These are phyloP conservation scores for Effrenium voratum DNA, from an alignment of 73 alveolate species.

Conservation along the genomic window DNA sequence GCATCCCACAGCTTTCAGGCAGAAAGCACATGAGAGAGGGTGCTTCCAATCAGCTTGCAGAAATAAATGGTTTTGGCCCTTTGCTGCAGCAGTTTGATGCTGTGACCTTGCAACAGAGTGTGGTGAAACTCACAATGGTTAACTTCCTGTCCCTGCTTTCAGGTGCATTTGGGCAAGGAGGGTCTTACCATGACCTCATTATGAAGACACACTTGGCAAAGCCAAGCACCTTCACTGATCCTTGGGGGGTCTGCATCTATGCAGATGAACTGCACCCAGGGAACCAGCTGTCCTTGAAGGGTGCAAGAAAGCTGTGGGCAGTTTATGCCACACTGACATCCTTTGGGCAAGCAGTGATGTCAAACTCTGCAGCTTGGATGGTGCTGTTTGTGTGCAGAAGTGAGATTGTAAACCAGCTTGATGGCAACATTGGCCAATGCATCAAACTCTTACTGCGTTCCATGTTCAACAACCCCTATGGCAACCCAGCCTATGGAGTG, in stretches of 20 bases:
- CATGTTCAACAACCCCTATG: background rate
- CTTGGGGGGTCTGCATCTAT: background rate
- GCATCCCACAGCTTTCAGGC: background rate
- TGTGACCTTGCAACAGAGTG: too few relatives aligned
- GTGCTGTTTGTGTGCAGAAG: background rate
- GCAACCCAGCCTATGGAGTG: background rate
- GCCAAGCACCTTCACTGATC: background rate
- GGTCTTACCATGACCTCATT: background rate
- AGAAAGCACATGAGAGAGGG: background rate
- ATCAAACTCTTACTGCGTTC: background rate
- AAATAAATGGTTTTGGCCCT: background rate
- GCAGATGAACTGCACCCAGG: slow-evolving; percentile 14
- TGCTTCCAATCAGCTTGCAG: background rate
- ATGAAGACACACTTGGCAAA: background rate
- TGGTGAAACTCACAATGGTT: background rate
- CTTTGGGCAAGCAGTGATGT: background rate
- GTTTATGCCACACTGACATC: background rate
- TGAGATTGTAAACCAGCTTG: background rate
- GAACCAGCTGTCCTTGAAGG: background rate
- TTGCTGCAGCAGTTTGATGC: background rate
- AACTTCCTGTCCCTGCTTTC: background rate
- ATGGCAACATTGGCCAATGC: background rate
- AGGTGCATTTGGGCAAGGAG: background rate
- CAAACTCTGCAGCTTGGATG: background rate
- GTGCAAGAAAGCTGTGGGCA: background rate